Percentiles rank a stretch among this genome's conserved stretches.
These are phyloP conservation scores for Fusarium albidum DNA, from an alignment of 2,329 filamentous ascomycete species.

Conservation along the genomic window DNA sequence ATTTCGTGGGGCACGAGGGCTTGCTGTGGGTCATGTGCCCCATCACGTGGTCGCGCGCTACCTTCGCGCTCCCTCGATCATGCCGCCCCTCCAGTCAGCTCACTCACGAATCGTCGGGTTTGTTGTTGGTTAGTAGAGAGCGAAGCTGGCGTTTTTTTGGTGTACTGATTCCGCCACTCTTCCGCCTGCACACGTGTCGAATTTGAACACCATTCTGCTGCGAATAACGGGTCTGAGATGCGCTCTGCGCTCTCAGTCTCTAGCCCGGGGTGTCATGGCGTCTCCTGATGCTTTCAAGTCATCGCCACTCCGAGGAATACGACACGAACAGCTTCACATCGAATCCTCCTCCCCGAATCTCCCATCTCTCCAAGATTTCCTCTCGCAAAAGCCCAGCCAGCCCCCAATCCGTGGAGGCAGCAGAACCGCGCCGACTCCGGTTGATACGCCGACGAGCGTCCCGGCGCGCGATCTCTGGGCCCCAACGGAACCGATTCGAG, in stretches of 20 bases:
- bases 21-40: constrained; percentile 47
- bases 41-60: constrained; percentile 47
- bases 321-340: constrained; percentile 42
- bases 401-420: constrained; percentile 48
- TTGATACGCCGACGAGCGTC: constrained; percentile 46
- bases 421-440: constrained; percentile 48
- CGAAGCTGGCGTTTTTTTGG: constrained; percentile 21
- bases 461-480: constrained; percentile 51
- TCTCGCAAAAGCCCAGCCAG: constrained; percentile 47
- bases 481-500: constrained; percentile 40
- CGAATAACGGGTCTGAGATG: constrained; percentile 47
- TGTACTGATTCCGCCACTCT: constrained; percentile 23
- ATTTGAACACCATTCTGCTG: constrained; percentile 42
- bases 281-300: constrained; percentile 45
- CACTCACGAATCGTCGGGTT: constrained; percentile 12
- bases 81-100: constrained; percentile 1
- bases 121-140: constrained; percentile 12
- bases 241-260: constrained; percentile 55
- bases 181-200: constrained; percentile 9
- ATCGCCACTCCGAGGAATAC: constrained; percentile 43
- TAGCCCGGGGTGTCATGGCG: constrained; percentile 42
- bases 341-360: constrained; percentile 64
- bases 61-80: constrained; percentile 36
- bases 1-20: constrained; percentile 50
- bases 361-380: constrained; percentile 59